phyloP scores from a whole-genome alignment of 2,329 filamentous ascomycete genomes.

The Scedosporium boydii region DNA sequence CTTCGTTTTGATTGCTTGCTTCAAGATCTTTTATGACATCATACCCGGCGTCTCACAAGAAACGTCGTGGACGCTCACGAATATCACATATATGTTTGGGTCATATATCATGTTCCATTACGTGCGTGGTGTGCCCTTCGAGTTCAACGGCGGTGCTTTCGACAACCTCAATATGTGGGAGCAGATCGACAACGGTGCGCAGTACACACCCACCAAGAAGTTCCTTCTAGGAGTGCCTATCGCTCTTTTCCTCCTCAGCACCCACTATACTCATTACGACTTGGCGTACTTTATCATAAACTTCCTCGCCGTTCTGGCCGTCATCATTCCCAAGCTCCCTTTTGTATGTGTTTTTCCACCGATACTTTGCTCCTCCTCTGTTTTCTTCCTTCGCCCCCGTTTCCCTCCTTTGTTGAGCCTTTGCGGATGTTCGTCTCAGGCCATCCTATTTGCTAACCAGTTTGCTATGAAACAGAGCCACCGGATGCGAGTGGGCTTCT shows the following conservation, averaged over 20 bases:
- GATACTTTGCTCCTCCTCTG: not conserved
- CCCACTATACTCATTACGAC: constrained; percentile 98
- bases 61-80: constrained; percentile 96
- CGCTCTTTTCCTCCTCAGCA: constrained; percentile 88
- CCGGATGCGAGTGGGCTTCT: constrained; percentile 66
- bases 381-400: not conserved
- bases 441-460: constrained; percentile 12
- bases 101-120: constrained; percentile 99
- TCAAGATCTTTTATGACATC: constrained; percentile 96
- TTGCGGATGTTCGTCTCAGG: no score
- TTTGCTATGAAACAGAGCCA: constrained; percentile 47
- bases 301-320: constrained; percentile 80
- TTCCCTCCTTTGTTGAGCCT: not conserved
- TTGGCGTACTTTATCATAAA: constrained; percentile 96
- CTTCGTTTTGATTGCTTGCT: constrained; percentile 77
- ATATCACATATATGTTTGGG: constrained; percentile 98
- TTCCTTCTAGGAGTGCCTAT: constrained; percentile 93
- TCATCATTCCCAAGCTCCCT: constrained; percentile 93
- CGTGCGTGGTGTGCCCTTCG: constrained; percentile 94
- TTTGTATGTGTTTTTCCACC: constrained; percentile 54
- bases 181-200: constrained; percentile 97
- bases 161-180: constrained; percentile 99
- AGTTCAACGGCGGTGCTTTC: constrained; percentile 97
- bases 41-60: constrained; percentile 95
- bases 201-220: constrained; percentile 98